Evolutionary conservation across 2,329 filamentous ascomycete genomes (phyloP).

Genomic region (Apiospora kogelbergensis): DNA sequence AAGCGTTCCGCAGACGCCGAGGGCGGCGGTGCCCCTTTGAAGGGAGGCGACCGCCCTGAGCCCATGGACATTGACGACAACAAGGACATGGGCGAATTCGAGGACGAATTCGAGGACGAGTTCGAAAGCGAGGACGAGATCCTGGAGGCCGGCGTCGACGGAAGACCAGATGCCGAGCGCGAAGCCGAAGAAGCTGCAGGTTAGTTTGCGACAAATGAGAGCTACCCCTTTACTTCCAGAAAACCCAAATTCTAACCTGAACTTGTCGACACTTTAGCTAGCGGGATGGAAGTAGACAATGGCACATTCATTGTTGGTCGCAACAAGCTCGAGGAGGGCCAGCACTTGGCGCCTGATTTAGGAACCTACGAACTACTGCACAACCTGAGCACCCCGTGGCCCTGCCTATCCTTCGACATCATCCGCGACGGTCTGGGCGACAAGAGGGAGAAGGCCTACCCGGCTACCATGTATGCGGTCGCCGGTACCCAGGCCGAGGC

Average conservation of each 20-base stretch:
- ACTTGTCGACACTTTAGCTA: conserved; percentile 34
- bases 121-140: conserved; percentile 90
- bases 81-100: conserved; percentile 76
- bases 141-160: conserved; percentile 90
- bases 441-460: conserved; percentile 81
- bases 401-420: conserved; percentile 94
- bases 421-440: conserved; percentile 83
- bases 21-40: conserved; percentile 37
- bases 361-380: conserved; percentile 99
- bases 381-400: conserved; percentile 91
- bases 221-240: conserved; percentile 1
- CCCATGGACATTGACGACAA: conserved; percentile 65
- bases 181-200: conserved; percentile 73
- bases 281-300: conserved; percentile 84
- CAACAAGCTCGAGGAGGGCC: conserved; percentile 85
- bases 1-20: conserved; percentile 55
- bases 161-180: conserved; percentile 85
- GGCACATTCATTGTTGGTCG: conserved; percentile 95
- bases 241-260: conserved; percentile 18
- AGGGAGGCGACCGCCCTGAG: conserved; percentile 61
- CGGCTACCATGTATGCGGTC: conserved; percentile 92
- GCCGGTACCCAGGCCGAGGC: conserved; percentile 89
- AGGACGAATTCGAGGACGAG: conserved; percentile 92
- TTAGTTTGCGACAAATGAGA: conserved; percentile 13
- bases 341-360: conserved; percentile 86